Percentiles rank a stretch among this genome's conserved stretches.
Evolutionary conservation across 2,329 filamentous ascomycete species (phyloP).

Genomic region (Blumeriella jaapii): DNA sequence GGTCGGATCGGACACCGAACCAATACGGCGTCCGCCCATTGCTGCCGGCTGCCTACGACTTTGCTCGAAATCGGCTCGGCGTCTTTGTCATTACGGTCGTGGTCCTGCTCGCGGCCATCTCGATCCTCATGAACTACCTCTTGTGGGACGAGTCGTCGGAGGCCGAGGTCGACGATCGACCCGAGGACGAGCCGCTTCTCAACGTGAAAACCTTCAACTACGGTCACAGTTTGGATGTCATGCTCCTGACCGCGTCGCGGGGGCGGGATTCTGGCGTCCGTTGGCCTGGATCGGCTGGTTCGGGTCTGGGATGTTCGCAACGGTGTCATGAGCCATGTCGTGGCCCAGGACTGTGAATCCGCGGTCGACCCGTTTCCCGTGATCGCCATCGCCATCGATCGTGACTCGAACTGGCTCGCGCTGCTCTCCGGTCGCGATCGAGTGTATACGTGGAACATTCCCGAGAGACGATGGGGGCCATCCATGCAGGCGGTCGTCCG

Average conservation of each 20-base stretch:
- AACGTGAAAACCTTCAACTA: conserved; percentile 47
- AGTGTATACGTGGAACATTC: conserved; percentile 53
- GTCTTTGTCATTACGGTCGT: conserved; percentile 53
- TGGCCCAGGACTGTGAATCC: conserved; percentile 27
- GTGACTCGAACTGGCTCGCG: conserved; percentile 52
- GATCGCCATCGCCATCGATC: conserved; percentile 52
- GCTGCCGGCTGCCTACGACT: conserved; percentile 52
- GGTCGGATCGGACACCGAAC: conserved; percentile 50
- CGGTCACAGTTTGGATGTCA: conserved; percentile 59
- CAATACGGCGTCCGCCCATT: conserved; percentile 35
- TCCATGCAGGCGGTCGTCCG: conserved; percentile 42
- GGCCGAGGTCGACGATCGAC: conserved; percentile 33
- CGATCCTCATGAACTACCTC: conserved; percentile 62
- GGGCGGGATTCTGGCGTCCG: conserved; percentile 56
- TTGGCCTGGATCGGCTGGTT: conserved; percentile 59
- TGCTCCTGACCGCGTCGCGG: conserved; percentile 48
- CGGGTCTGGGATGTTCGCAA: conserved; percentile 49
- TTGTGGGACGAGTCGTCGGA: conserved; percentile 47
- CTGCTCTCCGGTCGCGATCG: conserved; percentile 47
- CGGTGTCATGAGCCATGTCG: conserved; percentile 30
- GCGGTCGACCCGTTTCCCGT: conserved; percentile 44
- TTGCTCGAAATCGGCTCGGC: conserved; percentile 46
- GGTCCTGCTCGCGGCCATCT: conserved; percentile 51
- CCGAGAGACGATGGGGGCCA: conserved; percentile 44
- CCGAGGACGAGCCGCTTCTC: conserved; percentile 39